Evolutionary conservation across 2,329 filamentous ascomycete species (phyloP), one percentile per base, ranked within the genome.

Genomic region (Arachnopeziza araneosa): DNA sequence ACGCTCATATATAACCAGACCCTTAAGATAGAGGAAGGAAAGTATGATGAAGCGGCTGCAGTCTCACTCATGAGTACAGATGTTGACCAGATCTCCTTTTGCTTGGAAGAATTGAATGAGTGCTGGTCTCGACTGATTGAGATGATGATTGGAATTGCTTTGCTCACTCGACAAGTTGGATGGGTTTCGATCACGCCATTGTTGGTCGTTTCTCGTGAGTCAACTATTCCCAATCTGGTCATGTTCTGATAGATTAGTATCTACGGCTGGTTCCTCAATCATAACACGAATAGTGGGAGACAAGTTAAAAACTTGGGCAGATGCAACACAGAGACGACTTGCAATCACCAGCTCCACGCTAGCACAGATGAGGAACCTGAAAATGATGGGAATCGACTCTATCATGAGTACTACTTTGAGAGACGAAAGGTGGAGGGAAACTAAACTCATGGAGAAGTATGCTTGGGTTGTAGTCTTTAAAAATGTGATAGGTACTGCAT

Each of bases 121-220:
- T 71, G 71, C 0, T 78, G 76, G 75, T 76, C 72, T 0, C 70
- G 75, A 14, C 30, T 72, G 0, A n/a, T 78, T 0, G 77, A 79
- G 58, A 72, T 78, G 0, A 50, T 72, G 0, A 64, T 79, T 24
- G 78, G 77, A 0, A 69, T 76, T 1, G 56, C 60, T 5, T 68
- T 79, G 56, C 62, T 80, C 4, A 69, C 73, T 2, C 63, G 61
- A 14, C 63, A 77, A 60, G 72, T 79, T 7, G 74, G 76, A 6
- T 78, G 76, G 75, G 53, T 79, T 6, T 77, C 70, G 64, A 73
- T 72, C 0, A 58, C 78, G 12, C 77, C 77, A 0, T 60, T 78
- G 1, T 59, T 74, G 7, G 62, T 78, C 12, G 77, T 79, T 6
- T 71, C 75, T 22, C 62, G 77, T 78, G 62, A 69, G 75, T 52